Base-by-base conservation (phyloP, 257 asterid genomes). In the Solanum paucissectum region DNA sequence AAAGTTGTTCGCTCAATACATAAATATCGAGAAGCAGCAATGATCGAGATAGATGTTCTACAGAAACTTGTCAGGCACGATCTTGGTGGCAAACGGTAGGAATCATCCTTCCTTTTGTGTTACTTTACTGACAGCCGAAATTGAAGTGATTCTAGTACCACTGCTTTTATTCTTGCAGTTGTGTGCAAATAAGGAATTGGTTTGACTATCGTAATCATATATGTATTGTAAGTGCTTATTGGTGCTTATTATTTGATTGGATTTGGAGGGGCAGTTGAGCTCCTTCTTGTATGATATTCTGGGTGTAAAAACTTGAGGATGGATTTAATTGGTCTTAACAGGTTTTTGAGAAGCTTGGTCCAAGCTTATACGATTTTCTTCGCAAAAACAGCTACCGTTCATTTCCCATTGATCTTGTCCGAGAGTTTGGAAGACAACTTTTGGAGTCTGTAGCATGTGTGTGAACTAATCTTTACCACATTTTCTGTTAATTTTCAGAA, bases 321-420 rank as follows among this genome's bases (percentile, higher is more conserved):
- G 92, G 90, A 91, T 92, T 91, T 91, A 91, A 91, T 93, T 95
- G 98, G 92, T 95, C 88, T 92, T 92, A 91, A 90, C 98, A 96
- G 99, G 99, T 96, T 83, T 96, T 96, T 94, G 99, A 96, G 99
- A 96, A 93, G 98, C 99, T 96, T 93, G 99, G 98, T 87, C 99
- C 98, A 91, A 95, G 98, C 93, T 94, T 96, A 92, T 96, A 95
- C 87, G 99, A 94, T 93, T 94, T 96, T 91, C 98, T 95, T 91
- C 95, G 95, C 97, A 96, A 93, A 94, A 96, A 95, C 94, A 96
- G 93, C 93, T 93, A 96, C 89, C 93, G 94, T 90, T 92, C 99
- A 90, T 94, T 94, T 93, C 98, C 98, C 90, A 92, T 94, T 92
- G 99, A 95, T 93, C 98, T 96, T 92, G 99, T 93, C 89, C 98